Conservation (phyloP, 2,329 filamentous ascomycete species). For the Phialophora chinensis region DNA sequence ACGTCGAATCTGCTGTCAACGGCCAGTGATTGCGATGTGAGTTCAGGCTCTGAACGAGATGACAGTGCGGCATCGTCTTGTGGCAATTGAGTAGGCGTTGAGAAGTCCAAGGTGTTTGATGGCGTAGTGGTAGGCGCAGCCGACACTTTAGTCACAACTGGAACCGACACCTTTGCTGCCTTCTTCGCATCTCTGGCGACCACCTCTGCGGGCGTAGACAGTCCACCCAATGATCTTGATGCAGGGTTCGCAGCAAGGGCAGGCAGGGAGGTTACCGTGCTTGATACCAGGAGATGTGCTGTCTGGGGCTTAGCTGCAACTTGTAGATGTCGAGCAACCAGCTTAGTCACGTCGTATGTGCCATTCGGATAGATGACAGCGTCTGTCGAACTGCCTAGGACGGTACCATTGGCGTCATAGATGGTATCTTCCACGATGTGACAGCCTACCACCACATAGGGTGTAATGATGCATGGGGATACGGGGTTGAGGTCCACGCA, state of each 20-base stretch:
- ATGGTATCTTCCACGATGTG: background rate
- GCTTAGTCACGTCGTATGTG: conserved; percentile 3
- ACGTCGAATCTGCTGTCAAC: background rate
- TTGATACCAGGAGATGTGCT: background rate
- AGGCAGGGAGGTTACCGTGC: background rate
- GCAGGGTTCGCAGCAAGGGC: background rate
- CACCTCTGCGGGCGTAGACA: background rate
- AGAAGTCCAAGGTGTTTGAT: conserved; percentile 8
- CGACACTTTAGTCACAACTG: conserved; percentile 2
- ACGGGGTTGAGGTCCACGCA: conserved; percentile 12
- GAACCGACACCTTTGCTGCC: background rate
- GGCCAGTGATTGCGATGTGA: background rate
- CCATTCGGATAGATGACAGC: conserved; percentile 13
- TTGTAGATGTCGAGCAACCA: background rate
- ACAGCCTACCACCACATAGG: background rate
- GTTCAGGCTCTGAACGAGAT: background rate
- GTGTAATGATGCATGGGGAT: conserved; percentile 2
- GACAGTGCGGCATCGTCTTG: background rate
- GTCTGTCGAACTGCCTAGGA: conserved; percentile 4
- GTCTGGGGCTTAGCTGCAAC: background rate
- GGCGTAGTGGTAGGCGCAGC: background rate
- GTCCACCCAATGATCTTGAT: background rate
- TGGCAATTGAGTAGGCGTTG: background rate
- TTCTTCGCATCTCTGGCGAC: background rate
- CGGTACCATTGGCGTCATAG: conserved; percentile 7